Percentiles rank a stretch among this genome's conserved stretches.
Evolutionary conservation across 2,329 filamentous ascomycete species (phyloP).

Genomic region (Hypomyces perniciosus): DNA sequence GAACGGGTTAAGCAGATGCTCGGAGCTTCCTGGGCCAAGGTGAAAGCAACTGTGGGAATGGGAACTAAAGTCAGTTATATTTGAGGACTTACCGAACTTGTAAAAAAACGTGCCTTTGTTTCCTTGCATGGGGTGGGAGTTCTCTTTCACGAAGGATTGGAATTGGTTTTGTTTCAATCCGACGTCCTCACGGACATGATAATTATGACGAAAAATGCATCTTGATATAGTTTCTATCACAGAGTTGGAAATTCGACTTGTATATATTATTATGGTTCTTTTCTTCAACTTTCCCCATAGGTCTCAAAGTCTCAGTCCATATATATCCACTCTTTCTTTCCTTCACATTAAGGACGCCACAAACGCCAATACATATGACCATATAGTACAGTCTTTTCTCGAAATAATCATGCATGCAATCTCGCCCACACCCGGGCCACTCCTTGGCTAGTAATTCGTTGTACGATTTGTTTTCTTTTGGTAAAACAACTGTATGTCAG

Average conservation of each 20-base stretch:
- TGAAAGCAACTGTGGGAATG: conserved; percentile 84
- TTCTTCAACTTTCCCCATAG: neutral
- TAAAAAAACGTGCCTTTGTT: conserved; percentile 6
- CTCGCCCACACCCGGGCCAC: conserved; percentile 44
- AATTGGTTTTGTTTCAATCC: conserved; percentile 4
- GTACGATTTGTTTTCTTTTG: conserved; percentile 62
- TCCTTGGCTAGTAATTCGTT: conserved; percentile 45
- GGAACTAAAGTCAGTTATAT: conserved; percentile 97
- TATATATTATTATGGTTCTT: neutral
- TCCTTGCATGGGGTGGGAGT: conserved; percentile 26
- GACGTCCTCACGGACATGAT: conserved; percentile 10
- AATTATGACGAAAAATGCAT: conserved; percentile 13
- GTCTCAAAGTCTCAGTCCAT: neutral
- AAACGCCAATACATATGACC: conserved; percentile 7
- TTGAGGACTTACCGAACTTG: conserved; percentile 35
- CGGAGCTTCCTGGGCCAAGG: conserved; percentile 69
- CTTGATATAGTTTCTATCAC: neutral
- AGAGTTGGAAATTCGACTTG: neutral
- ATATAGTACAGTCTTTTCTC: conserved; percentile 9
- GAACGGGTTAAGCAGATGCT: conserved; percentile 67
- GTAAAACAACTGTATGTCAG: conserved; percentile 47
- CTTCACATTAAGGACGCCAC: conserved; percentile 7
- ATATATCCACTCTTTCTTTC: neutral
- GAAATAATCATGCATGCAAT: conserved; percentile 7
- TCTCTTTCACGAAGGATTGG: conserved; percentile 11